A percentile compares a stretch with the other conserved stretches of the same genome.
Conservation (phyloP, 441 rosid genomes). For the Pelargonium citronellum region DNA sequence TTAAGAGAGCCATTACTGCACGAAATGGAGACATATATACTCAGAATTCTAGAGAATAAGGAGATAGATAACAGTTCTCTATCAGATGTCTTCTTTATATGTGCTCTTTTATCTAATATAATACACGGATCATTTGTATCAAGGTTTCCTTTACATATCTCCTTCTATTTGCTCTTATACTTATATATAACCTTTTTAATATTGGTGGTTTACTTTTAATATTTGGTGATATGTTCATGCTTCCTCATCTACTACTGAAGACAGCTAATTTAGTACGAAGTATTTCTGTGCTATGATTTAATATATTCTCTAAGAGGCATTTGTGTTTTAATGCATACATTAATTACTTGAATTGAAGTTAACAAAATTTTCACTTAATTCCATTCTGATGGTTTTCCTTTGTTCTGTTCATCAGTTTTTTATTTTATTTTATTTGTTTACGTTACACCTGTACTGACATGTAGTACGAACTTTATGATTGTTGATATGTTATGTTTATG, state of each 20-base stretch:
- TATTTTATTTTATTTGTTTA: not conserved
- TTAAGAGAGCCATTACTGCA: conserved; percentile 67
- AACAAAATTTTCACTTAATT: not conserved
- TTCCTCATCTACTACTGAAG: conserved; percentile 1
- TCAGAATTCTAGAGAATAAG: conserved; percentile 38
- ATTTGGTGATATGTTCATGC: conserved; percentile 1
- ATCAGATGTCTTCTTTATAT: conserved; percentile 55
- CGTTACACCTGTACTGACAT: conserved; percentile 2
- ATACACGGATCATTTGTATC: conserved; percentile 51
- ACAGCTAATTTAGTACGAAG: conserved; percentile 3
- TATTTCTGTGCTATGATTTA: not conserved
- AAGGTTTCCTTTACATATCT: conserved; percentile 41
- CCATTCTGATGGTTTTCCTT: not conserved
- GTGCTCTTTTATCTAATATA: conserved; percentile 69
- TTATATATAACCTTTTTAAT: conserved; percentile 8
- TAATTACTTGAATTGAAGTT: not conserved
- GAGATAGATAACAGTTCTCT: conserved; percentile 46
- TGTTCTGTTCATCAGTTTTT: not conserved
- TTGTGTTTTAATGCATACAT: conserved; percentile 6
- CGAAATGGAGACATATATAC: conserved; percentile 64
- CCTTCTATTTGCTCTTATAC: not conserved
- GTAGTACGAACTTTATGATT: conserved; percentile 5
- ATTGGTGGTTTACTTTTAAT: not conserved
- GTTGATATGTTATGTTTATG: conserved; percentile 9
- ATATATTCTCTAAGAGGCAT: conserved; percentile 13